Conservation (phyloP, 1,284 basidiomycete genomes). For the Marasmius tenuissimus region DNA sequence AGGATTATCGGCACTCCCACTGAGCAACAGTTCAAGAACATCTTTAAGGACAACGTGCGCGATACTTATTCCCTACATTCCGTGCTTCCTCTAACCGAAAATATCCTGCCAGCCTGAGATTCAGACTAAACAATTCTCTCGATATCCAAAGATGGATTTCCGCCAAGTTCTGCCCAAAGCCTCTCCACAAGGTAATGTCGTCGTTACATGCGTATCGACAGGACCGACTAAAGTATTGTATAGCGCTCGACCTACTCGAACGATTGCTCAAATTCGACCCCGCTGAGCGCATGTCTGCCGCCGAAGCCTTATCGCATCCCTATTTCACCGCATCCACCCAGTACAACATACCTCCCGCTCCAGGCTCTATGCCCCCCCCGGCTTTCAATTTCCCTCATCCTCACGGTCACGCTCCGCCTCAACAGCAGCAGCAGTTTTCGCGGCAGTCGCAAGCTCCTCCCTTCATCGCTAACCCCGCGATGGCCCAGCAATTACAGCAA, state of each 20-base stretch:
- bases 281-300: conserved; percentile 87
- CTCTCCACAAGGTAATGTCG: conserved; percentile 72
- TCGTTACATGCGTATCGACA: conserved; percentile 2
- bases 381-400: conserved; percentile 70
- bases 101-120: conserved; percentile 81
- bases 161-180: conserved; percentile 91
- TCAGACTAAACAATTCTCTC: conserved; percentile 83
- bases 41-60: conserved; percentile 88
- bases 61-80: background rate
- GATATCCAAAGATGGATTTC: conserved; percentile 91
- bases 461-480: conserved; percentile 35
- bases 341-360: conserved; percentile 45
- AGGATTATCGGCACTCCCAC: conserved; percentile 96
- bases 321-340: conserved; percentile 77
- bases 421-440: conserved; percentile 44
- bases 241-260: conserved; percentile 94
- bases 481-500: conserved; percentile 38
- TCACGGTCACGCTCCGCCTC: conserved; percentile 48
- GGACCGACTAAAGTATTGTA: background rate
- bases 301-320: conserved; percentile 89
- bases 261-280: conserved; percentile 97
- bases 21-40: conserved; percentile 86
- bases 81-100: conserved; percentile 5
- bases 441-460: conserved; percentile 40
- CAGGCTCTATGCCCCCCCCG: conserved; percentile 65